phyloP scores from a whole-genome alignment of 2,329 filamentous ascomycete genomes.

The Xylariaceae sp. region DNA sequence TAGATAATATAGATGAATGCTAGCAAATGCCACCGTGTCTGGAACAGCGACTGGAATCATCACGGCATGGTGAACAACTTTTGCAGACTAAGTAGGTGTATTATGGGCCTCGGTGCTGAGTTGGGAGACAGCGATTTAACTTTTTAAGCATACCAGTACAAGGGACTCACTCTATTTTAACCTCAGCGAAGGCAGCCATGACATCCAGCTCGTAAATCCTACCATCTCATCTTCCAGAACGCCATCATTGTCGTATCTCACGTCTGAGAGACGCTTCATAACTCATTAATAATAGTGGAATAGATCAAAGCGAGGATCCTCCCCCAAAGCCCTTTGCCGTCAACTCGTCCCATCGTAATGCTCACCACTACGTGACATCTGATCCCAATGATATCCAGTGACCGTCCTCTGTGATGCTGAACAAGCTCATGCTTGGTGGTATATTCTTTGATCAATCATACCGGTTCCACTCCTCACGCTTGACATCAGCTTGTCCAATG shows the following conservation, averaged over 20 bases:
- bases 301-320: neutral
- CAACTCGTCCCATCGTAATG: neutral
- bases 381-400: neutral
- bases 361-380: neutral
- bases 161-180: constrained; percentile 1
- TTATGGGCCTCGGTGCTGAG: neutral
- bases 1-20: too few relatives aligned
- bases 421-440: neutral
- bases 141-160: constrained; percentile 16
- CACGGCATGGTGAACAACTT: neutral
- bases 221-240: constrained; percentile 1
- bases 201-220: constrained; percentile 3
- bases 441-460: constrained; percentile 49
- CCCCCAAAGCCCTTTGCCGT: neutral
- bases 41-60: neutral
- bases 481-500: constrained; percentile 42
- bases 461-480: constrained; percentile 46
- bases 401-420: neutral
- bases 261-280: constrained; percentile 13
- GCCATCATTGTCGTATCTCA: constrained; percentile 9
- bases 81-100: neutral
- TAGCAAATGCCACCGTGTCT: too few relatives aligned
- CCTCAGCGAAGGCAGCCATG: neutral
- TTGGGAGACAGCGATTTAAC: neutral
- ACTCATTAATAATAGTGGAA: constrained; percentile 9